These are phyloP conservation scores for Vicia faba DNA, from an alignment of 306 rosid species.

Conservation along the genomic window DNA sequence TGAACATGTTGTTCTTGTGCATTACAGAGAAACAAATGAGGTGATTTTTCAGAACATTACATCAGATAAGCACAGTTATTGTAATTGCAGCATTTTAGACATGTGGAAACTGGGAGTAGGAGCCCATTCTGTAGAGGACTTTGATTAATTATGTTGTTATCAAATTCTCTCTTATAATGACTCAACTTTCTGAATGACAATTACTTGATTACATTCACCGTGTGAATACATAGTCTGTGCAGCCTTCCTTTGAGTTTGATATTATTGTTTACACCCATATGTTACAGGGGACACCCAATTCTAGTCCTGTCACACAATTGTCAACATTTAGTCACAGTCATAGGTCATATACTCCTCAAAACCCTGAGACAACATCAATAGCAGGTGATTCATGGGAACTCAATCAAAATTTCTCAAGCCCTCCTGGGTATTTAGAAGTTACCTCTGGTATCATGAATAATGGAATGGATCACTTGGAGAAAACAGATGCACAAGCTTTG, in stretches of 20 bases:
- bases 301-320: slow-evolving; percentile 46
- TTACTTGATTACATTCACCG: slow-evolving; percentile 14
- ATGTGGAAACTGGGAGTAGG: slow-evolving; percentile 14
- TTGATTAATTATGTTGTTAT: background rate
- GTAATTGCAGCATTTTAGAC: slow-evolving; percentile 6
- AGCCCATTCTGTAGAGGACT: slow-evolving; percentile 7
- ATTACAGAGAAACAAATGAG: slow-evolving; percentile 83
- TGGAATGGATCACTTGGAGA: slow-evolving; percentile 45
- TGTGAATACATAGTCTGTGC: slow-evolving; percentile 31
- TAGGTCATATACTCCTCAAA: slow-evolving; percentile 44
- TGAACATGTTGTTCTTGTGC: slow-evolving; percentile 96
- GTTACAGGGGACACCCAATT: slow-evolving; percentile 63
- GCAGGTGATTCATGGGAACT: slow-evolving; percentile 55
- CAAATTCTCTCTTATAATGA: background rate
- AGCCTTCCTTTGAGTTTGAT: slow-evolving; percentile 18
- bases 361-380: slow-evolving; percentile 49
- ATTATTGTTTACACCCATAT: slow-evolving; percentile 35
- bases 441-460: slow-evolving; percentile 51
- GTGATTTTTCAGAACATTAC: slow-evolving; percentile 52
- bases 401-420: slow-evolving; percentile 63
- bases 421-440: slow-evolving; percentile 70
- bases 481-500: slow-evolving; percentile 34
- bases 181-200: slow-evolving; percentile 6
- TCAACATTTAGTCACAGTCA: slow-evolving; percentile 54
- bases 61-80: slow-evolving; percentile 28